A percentile compares a stretch with the other conserved stretches of the same genome.
Evolutionary conservation across 2,329 filamentous ascomycete genomes (phyloP).

Genomic region (Neofusicoccum ribis): DNA sequence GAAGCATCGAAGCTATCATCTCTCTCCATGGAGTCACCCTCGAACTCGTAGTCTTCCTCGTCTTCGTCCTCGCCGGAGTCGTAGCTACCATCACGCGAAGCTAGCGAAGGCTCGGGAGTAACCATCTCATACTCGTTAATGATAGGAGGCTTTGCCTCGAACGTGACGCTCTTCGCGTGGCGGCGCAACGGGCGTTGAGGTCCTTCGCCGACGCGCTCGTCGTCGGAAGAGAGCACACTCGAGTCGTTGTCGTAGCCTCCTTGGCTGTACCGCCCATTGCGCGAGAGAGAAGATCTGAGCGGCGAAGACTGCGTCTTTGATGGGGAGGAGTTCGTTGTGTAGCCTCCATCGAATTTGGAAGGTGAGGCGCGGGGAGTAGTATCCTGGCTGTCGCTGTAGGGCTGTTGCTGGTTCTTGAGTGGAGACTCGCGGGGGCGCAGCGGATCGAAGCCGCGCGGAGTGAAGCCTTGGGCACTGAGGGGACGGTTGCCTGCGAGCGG

Average conservation of each 20-base stretch:
- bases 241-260: slow-evolving; percentile 34
- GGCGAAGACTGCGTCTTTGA: slow-evolving; percentile 60
- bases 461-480: slow-evolving; percentile 64
- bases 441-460: slow-evolving; percentile 57
- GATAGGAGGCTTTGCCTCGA: slow-evolving; percentile 88
- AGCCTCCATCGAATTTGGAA: slow-evolving; percentile 62
- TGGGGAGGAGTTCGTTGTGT: slow-evolving; percentile 26
- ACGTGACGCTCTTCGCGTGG: slow-evolving; percentile 95
- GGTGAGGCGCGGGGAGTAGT: slow-evolving; percentile 58
- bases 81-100: slow-evolving; percentile 89
- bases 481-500: slow-evolving; percentile 68
- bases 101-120: slow-evolving; percentile 92
- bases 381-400: slow-evolving; percentile 59
- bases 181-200: slow-evolving; percentile 71
- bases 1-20: slow-evolving; percentile 96
- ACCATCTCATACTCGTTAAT: slow-evolving; percentile 98
- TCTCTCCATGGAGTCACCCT: slow-evolving; percentile 59
- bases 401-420: slow-evolving; percentile 33
- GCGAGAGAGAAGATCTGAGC: slow-evolving; percentile 84
- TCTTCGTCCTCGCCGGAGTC: slow-evolving; percentile 76
- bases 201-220: slow-evolving; percentile 56
- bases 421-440: slow-evolving; percentile 33
- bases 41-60: slow-evolving; percentile 66
- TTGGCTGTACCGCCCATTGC: slow-evolving; percentile 55
- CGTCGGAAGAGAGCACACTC: slow-evolving; percentile 41